Conservation (phyloP, 345 rosid genomes). For the Boechera divaricarpa region DNA sequence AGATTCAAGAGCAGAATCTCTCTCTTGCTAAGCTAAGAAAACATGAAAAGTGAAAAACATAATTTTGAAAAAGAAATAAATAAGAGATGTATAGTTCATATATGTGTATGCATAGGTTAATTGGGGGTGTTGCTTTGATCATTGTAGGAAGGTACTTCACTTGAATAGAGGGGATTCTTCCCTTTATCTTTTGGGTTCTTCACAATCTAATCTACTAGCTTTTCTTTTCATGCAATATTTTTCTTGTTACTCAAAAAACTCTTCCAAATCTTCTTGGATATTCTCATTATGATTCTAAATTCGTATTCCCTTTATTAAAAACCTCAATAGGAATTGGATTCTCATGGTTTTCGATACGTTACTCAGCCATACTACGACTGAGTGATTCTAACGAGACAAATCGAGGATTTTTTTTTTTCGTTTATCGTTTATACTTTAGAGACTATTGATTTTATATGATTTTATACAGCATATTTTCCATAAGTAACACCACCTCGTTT, state of each 20-base stretch:
- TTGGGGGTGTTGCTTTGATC: conserved; percentile 43
- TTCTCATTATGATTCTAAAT: conserved; percentile 44
- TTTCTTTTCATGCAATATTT: conserved; percentile 49
- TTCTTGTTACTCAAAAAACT: conserved; percentile 45
- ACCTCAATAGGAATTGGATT: conserved; percentile 40
- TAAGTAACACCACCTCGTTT: background rate
- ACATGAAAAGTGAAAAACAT: conserved; percentile 11
- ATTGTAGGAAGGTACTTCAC: conserved; percentile 46
- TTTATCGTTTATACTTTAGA: background rate
- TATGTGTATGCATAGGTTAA: conserved; percentile 35
- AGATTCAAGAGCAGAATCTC: conserved; percentile 40
- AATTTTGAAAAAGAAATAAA: background rate
- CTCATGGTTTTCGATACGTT: conserved; percentile 39
- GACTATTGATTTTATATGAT: background rate
- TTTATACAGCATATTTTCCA: background rate
- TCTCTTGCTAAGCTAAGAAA: conserved; percentile 42
- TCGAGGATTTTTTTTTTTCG: background rate
- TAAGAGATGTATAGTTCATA: conserved; percentile 1
- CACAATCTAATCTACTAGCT: conserved; percentile 44
- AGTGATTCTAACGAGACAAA: conserved; percentile 14
- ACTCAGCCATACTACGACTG: conserved; percentile 22
- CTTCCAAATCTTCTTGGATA: conserved; percentile 46
- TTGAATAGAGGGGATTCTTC: conserved; percentile 41
- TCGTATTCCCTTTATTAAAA: conserved; percentile 43
- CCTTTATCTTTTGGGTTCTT: conserved; percentile 49